Conservation (phyloP, 164 flowering plant genomes). For the Liquidambar formosana region DNA sequence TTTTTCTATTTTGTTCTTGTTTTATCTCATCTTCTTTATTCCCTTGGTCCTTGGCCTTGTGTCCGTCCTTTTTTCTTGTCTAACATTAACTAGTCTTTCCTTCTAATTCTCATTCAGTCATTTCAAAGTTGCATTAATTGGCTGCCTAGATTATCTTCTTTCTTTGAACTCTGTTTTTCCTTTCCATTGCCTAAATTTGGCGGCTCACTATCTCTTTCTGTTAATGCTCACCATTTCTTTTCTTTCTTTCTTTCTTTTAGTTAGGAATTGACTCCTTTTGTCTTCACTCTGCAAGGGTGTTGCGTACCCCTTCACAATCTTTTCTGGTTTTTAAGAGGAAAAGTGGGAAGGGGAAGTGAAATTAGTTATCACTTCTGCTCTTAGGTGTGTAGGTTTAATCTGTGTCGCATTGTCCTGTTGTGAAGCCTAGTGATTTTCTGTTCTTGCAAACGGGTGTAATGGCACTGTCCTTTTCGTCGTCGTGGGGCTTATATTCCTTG, state of each 20-base stretch:
- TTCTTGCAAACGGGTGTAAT: conserved; percentile 1
- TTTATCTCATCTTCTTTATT: neutral
- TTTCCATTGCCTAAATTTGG: conserved; percentile 1
- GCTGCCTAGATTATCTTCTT: conserved; percentile 11
- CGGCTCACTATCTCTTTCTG: neutral
- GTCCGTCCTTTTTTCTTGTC: conserved; percentile 7
- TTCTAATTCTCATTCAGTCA: neutral
- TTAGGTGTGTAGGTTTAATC: conserved; percentile 8
- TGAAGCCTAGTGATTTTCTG: conserved; percentile 11
- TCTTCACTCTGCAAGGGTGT: conserved; percentile 20
- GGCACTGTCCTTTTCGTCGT: conserved; percentile 3
- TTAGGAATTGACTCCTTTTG: conserved; percentile 17
- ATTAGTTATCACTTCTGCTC: conserved; percentile 20
- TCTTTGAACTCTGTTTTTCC: neutral
- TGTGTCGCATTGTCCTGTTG: conserved; percentile 16
- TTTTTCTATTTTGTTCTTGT: conserved; percentile 4
- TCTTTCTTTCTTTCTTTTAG: conserved; percentile 4
- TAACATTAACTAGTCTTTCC: conserved; percentile 13
- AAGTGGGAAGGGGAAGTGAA: conserved; percentile 40
- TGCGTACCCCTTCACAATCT: conserved; percentile 29
- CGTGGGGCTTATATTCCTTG: conserved; percentile 12
- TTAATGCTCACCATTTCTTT: conserved; percentile 9
- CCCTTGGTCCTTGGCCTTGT: neutral
- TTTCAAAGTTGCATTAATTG: conserved; percentile 10
- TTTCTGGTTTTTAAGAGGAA: conserved; percentile 46